Evolutionary conservation across 2,329 filamentous ascomycete species (phyloP).

Genomic region (Arthrinium phaeospermum): DNA sequence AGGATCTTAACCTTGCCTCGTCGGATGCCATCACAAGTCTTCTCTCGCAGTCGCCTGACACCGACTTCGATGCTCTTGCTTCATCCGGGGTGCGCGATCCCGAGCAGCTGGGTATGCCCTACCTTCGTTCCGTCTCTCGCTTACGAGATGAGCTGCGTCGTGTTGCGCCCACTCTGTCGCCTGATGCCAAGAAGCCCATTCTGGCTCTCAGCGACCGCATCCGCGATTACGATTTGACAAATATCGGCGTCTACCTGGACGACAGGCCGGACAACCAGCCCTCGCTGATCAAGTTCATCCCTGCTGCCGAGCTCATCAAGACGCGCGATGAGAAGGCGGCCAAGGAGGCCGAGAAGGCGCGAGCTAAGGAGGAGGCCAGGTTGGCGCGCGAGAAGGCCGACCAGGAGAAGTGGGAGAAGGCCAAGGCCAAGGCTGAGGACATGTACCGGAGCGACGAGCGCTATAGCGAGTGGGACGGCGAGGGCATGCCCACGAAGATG

Average conservation of each 20-base stretch:
- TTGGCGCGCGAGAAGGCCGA: conserved; percentile 57
- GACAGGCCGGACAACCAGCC: conserved; percentile 72
- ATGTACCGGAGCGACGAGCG: conserved; percentile 62
- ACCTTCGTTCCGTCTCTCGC: conserved; percentile 58
- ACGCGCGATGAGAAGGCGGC: conserved; percentile 65
- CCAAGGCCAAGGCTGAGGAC: conserved; percentile 58
- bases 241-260: conserved; percentile 86
- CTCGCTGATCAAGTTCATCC: conserved; percentile 74
- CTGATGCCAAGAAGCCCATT: conserved; percentile 70
- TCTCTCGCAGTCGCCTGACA: conserved; percentile 48
- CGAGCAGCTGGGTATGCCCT: conserved; percentile 60
- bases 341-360: conserved; percentile 64
- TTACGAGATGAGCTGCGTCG: conserved; percentile 68
- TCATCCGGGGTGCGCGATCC: conserved; percentile 54
- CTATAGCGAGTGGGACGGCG: conserved; percentile 81
- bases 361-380: conserved; percentile 60
- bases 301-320: conserved; percentile 61
- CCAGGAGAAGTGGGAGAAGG: conserved; percentile 61
- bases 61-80: conserved; percentile 53
- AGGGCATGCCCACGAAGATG: conserved; percentile 80
- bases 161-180: conserved; percentile 52
- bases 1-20: conserved; percentile 51
- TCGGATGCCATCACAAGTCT: conserved; percentile 51
- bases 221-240: conserved; percentile 80
- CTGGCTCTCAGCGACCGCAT: conserved; percentile 80